These are phyloP conservation scores for Aaosphaeria arxii DNA, from an alignment of 2,329 filamentous ascomycete genomes.

Conservation along the genomic window DNA sequence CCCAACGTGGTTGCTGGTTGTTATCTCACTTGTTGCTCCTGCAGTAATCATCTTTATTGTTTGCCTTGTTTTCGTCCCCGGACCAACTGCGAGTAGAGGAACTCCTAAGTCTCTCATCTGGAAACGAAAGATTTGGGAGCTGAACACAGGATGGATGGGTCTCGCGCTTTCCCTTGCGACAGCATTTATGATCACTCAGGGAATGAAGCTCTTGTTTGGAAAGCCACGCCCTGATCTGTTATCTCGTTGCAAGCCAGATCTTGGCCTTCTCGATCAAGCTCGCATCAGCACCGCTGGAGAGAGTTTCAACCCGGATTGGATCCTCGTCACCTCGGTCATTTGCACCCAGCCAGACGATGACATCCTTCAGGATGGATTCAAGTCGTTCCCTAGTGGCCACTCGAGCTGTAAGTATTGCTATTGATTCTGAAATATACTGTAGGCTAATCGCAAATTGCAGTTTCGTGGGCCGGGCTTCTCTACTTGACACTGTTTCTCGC, in stretches of 20 bases:
- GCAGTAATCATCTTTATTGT: conserved; percentile 66
- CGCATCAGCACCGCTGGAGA: conserved; percentile 60
- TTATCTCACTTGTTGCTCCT: conserved; percentile 65
- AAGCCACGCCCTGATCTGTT: conserved; percentile 64
- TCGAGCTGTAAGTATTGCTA: conserved; percentile 54
- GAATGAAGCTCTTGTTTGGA: conserved; percentile 73
- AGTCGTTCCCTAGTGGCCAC: conserved; percentile 48
- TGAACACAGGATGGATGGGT: conserved; percentile 81
- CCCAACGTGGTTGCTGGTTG: conserved; percentile 60
- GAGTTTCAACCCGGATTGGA: conserved; percentile 54
- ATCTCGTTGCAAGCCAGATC: conserved; percentile 72
- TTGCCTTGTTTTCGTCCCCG: conserved; percentile 68
- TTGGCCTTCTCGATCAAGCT: conserved; percentile 51
- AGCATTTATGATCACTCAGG: conserved; percentile 78
- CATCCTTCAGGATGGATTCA: conserved; percentile 23
- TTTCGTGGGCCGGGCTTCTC: conserved; percentile 73
- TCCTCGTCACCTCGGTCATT: conserved; percentile 72
- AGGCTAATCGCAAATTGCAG: conserved; percentile 23
- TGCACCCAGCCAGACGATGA: conserved; percentile 64
- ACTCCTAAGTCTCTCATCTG: conserved; percentile 66
- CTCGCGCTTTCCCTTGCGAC: conserved; percentile 69
- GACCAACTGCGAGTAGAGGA: conserved; percentile 60
- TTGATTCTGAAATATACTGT: neutral
- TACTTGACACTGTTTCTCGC: conserved; percentile 87
- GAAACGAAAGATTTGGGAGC: conserved; percentile 85